A percentile compares a stretch with the other conserved stretches of the same genome.
Conservation (phyloP, 2,329 filamentous ascomycete genomes). For the Aspergillus sp. region DNA sequence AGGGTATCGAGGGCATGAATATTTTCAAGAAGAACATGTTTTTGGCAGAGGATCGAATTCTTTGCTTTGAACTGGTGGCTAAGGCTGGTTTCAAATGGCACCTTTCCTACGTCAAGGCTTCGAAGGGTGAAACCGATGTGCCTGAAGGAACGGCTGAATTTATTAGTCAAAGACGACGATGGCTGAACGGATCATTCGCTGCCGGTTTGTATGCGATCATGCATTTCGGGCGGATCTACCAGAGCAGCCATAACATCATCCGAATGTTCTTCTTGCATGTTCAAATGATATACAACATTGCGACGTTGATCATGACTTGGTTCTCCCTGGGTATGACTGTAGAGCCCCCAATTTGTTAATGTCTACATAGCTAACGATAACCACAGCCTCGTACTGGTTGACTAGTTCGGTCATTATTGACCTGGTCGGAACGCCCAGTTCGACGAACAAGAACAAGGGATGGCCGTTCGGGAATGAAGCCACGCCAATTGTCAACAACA, state of each 20-base stretch:
- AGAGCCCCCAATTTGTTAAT: slow-evolving; percentile 4
- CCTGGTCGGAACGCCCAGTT: slow-evolving; percentile 65
- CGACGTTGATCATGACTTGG: slow-evolving; percentile 82
- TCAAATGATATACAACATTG: slow-evolving; percentile 86
- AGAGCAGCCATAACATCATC: slow-evolving; percentile 88
- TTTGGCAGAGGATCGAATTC: slow-evolving; percentile 98
- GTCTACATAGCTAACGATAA: slow-evolving; percentile 25
- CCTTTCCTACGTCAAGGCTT: slow-evolving; percentile 93
- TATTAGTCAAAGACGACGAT: slow-evolving; percentile 91
- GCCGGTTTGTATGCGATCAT: slow-evolving; percentile 92
- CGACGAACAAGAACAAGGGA: slow-evolving; percentile 48
- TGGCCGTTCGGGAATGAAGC: slow-evolving; percentile 84
- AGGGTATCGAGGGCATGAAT: slow-evolving; percentile 99
- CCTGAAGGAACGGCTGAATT: slow-evolving; percentile 92
- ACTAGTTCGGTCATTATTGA: slow-evolving; percentile 97
- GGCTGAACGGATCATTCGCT: slow-evolving; percentile 96
- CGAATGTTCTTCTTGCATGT: slow-evolving; percentile 98
- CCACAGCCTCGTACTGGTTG: slow-evolving; percentile 78
- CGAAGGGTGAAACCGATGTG: slow-evolving; percentile 98
- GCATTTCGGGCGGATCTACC: slow-evolving; percentile 97
- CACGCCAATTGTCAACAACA: slow-evolving; percentile 80
- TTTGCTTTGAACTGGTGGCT: slow-evolving; percentile 95
- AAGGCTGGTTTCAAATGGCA: slow-evolving; percentile 99
- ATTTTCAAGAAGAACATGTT: slow-evolving; percentile 99
- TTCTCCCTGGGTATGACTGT: slow-evolving; percentile 52